These are phyloP conservation scores for Colletotrichum salicis DNA, from an alignment of 2,329 filamentous ascomycete genomes.

Conservation along the genomic window DNA sequence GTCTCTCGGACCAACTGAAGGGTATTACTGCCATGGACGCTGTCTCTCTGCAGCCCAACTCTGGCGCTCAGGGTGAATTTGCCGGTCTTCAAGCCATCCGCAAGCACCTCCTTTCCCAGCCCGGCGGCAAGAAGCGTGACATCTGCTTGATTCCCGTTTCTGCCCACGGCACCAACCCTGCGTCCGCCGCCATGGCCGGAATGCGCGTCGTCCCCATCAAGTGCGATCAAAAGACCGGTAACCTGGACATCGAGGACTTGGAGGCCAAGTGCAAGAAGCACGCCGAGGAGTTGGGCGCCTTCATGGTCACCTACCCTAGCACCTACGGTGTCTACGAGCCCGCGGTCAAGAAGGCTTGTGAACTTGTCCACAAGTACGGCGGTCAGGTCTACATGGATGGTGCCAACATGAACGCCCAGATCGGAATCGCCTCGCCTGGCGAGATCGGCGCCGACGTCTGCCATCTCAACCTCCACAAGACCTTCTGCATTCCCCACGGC, in stretches of 20 bases:
- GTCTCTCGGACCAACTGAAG: constrained; percentile 80
- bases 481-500: constrained; percentile 97
- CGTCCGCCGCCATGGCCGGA: constrained; percentile 93
- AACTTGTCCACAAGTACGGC: constrained; percentile 86
- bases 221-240: constrained; percentile 86
- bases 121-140: constrained; percentile 77
- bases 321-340: constrained; percentile 97
- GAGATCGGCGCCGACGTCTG: constrained; percentile 97
- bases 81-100: constrained; percentile 89
- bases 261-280: constrained; percentile 90
- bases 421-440: constrained; percentile 92
- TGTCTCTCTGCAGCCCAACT: constrained; percentile 94
- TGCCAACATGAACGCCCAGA: constrained; percentile 98
- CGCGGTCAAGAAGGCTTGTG: constrained; percentile 83
- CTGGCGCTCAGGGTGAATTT: constrained; percentile 95
- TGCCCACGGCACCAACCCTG: constrained; percentile 95
- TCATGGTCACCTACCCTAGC: constrained; percentile 97
- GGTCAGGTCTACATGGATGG: constrained; percentile 99
- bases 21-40: constrained; percentile 90
- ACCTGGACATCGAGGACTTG: constrained; percentile 87
- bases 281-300: constrained; percentile 84
- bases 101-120: constrained; percentile 79
- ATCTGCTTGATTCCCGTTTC: constrained; percentile 96
- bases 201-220: constrained; percentile 95
- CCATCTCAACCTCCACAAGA: constrained; percentile 98